Percentiles rank a stretch among this genome's conserved stretches.
These are phyloP conservation scores for Hypoxylon sp. DNA, from an alignment of 2,329 filamentous ascomycete species.

Conservation along the genomic window DNA sequence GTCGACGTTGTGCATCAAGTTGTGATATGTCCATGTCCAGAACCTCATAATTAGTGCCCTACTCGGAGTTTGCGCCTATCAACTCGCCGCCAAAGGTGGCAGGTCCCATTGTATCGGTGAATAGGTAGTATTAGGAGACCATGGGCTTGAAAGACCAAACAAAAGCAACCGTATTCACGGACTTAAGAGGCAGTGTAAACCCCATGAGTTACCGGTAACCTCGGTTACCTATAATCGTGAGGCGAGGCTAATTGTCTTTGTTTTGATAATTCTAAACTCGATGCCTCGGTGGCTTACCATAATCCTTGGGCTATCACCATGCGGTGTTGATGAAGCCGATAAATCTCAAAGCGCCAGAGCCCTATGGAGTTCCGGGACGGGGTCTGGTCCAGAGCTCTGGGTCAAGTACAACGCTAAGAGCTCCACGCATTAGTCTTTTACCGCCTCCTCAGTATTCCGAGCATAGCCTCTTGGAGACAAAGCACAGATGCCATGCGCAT, in stretches of 20 bases:
- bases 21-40: conserved; percentile 14
- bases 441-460: conserved; percentile 24
- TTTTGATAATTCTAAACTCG: neutral
- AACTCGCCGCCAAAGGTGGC: conserved; percentile 20
- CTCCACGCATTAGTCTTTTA: conserved; percentile 16
- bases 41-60: conserved; percentile 10
- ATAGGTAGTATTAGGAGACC: neutral
- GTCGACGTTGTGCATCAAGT: conserved; percentile 31
- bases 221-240: conserved; percentile 1
- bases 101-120: conserved; percentile 10
- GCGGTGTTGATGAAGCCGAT: conserved; percentile 18
- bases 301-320: conserved; percentile 6
- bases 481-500: conserved; percentile 25
- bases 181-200: neutral
- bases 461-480: conserved; percentile 22
- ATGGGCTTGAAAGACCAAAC: conserved; percentile 9
- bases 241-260: neutral
- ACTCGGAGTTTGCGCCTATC: conserved; percentile 29
- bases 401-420: conserved; percentile 21
- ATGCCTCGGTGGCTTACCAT: neutral
- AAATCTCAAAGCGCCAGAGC: conserved; percentile 23
- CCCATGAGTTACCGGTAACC: neutral
- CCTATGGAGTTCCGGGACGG: conserved; percentile 21
- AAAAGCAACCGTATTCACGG: conserved; percentile 12
- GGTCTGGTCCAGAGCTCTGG: conserved; percentile 29